phyloP scores from a whole-genome alignment of 2,329 filamentous ascomycete species.

The Ophiostoma populinum region DNA sequence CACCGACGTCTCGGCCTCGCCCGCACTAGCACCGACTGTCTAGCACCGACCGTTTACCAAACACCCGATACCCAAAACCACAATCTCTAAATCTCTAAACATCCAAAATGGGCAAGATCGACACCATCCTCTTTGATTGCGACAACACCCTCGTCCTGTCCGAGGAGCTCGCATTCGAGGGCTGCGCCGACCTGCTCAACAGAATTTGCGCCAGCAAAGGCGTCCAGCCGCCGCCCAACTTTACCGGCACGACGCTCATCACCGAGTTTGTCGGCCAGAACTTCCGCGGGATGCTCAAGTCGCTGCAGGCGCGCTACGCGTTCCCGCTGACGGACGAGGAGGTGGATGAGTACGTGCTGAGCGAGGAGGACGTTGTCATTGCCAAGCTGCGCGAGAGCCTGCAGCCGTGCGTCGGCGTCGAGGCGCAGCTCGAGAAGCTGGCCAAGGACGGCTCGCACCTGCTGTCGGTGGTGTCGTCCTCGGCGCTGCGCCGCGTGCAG shows the following conservation, averaged over 20 bases:
- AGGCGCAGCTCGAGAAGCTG: conserved; percentile 49
- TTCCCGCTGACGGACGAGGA: conserved; percentile 54
- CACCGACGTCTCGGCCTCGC: background rate
- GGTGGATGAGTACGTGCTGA: conserved; percentile 53
- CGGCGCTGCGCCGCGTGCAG: conserved; percentile 58
- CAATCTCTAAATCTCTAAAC: too few relatives aligned
- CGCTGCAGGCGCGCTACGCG: conserved; percentile 57
- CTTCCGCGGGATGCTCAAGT: conserved; percentile 79
- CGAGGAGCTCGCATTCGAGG: conserved; percentile 80
- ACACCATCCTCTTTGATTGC: conserved; percentile 56
- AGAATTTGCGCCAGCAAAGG: conserved; percentile 56
- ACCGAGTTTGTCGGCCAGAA: conserved; percentile 83
- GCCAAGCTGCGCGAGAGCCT: conserved; percentile 55
- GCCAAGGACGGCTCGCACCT: conserved; percentile 43
- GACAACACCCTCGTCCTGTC: conserved; percentile 91
- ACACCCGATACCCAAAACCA: too few relatives aligned
- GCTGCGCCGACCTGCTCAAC: conserved; percentile 78
- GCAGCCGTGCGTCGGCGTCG: conserved; percentile 50
- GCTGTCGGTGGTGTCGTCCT: conserved; percentile 67
- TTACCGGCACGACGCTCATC: conserved; percentile 65
- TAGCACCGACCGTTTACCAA: background rate
- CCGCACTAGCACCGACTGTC: background rate
- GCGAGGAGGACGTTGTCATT: conserved; percentile 72
- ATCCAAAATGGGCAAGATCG: conserved; percentile 32
- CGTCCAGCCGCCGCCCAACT: conserved; percentile 33